These are phyloP conservation scores for Ogataea minuta DNA, from an alignment of 805 yeast species.

Conservation along the genomic window DNA sequence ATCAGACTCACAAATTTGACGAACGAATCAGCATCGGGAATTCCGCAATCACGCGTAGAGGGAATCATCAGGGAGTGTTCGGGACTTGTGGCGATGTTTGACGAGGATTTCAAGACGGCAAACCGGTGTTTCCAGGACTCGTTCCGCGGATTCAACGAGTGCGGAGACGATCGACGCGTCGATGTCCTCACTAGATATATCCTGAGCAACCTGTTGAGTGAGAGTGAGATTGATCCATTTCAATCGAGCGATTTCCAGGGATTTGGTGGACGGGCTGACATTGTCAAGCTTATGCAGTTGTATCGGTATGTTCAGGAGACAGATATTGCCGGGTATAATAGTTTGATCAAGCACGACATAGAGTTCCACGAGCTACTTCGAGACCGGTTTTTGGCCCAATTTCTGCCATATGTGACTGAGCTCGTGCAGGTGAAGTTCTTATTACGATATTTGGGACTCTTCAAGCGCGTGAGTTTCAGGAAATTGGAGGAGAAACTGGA, in stretches of 20 bases:
- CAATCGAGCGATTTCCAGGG: conserved; percentile 65
- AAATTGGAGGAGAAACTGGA: conserved; percentile 22
- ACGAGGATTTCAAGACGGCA: conserved; percentile 56
- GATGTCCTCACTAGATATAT: conserved; percentile 60
- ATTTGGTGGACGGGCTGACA: conserved; percentile 21
- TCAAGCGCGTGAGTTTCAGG: conserved; percentile 24
- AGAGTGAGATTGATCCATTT: conserved; percentile 66
- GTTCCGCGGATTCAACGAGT: conserved; percentile 47
- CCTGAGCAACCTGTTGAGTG: conserved; percentile 59
- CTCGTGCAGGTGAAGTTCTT: conserved; percentile 27
- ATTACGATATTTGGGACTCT: conserved; percentile 20
- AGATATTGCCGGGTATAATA: conserved; percentile 26
- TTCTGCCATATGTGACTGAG: conserved; percentile 27
- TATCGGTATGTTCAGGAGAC: conserved; percentile 28
- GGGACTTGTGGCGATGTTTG: conserved; percentile 63
- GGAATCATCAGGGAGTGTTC: conserved; percentile 79
- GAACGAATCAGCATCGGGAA: conserved; percentile 51
- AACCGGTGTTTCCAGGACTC: conserved; percentile 48
- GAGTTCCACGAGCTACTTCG: conserved; percentile 12
- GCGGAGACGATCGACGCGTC: conserved; percentile 61
- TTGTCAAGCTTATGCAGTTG: conserved; percentile 26
- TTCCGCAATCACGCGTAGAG: conserved; percentile 71
- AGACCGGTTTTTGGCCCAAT: conserved; percentile 21
- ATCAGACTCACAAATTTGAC: conserved; percentile 50
- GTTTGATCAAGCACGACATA: conserved; percentile 13